Evolutionary conservation across 805 yeast genomes (phyloP).

Genomic region (Candida michaelii): DNA sequence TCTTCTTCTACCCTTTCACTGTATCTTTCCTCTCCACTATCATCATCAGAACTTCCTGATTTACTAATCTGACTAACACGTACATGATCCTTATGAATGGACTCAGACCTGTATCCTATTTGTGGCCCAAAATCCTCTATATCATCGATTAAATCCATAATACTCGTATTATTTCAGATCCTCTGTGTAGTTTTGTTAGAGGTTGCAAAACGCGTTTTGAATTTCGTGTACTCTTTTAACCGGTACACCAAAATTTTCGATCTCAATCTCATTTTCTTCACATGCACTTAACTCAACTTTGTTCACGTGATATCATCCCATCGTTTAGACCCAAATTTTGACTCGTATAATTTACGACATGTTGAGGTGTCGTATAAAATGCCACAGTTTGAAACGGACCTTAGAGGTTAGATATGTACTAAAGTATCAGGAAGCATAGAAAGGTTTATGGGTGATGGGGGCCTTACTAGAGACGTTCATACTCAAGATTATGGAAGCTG

Average conservation of each 20-base stretch:
- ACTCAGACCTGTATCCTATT: conserved; percentile 3
- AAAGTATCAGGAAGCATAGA: too few relatives aligned
- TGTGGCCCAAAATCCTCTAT: conserved; percentile 17
- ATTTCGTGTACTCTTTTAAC: neutral
- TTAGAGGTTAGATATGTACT: too few relatives aligned
- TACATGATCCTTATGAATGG: neutral
- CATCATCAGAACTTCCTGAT: too few relatives aligned
- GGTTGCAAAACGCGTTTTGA: conserved; percentile 3
- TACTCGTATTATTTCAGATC: neutral
- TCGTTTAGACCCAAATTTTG: neutral
- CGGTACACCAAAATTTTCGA: conserved; percentile 7
- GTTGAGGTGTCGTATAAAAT: neutral
- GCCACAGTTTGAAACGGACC: neutral
- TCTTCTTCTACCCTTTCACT: neutral
- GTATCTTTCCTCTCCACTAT: neutral
- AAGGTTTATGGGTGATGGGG: too few relatives aligned
- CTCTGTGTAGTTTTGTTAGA: neutral
- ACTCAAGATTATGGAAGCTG: too few relatives aligned
- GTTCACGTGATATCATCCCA: conserved; percentile 6
- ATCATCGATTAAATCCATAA: conserved; percentile 24
- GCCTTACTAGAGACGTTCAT: too few relatives aligned
- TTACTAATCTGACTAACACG: neutral
- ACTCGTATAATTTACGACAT: conserved; percentile 6
- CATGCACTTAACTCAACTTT: neutral
- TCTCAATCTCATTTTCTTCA: too few relatives aligned